phyloP scores from a whole-genome alignment of 495 filamentous ascomycete genomes.

The Chaetomium fimeti region DNA sequence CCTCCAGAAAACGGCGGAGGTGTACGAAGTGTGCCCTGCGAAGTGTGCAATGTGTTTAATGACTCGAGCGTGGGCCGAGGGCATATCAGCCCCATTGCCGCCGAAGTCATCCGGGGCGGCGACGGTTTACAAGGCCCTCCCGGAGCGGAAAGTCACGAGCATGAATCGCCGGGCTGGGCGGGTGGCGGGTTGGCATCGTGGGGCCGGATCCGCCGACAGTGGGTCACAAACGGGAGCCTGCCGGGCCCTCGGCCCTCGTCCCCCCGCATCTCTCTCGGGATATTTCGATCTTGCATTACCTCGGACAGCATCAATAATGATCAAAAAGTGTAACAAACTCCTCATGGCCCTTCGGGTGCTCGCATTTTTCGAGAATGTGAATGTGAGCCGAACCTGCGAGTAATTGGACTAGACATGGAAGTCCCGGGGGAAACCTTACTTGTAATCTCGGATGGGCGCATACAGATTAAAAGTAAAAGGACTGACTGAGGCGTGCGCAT shows the following conservation, averaged over 20 bases:
- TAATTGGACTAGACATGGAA: neutral
- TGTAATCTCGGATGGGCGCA: neutral
- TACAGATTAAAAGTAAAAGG: too few species aligned
- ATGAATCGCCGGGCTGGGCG: slow-evolving; percentile 7
- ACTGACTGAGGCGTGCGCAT: neutral
- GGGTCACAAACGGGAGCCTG: neutral
- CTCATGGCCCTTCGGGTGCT: neutral
- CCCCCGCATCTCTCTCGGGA: neutral
- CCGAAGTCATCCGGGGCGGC: neutral
- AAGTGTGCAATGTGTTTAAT: too few species aligned
- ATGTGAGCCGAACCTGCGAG: neutral
- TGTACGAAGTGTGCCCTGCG: too few species aligned
- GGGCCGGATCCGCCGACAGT: neutral
- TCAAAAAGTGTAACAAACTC: neutral
- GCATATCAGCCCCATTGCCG: neutral
- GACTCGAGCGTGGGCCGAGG: neutral
- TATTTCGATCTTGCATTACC: neutral
- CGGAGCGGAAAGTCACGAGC: neutral
- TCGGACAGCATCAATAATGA: neutral
- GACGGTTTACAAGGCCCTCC: neutral
- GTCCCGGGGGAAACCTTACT: neutral
- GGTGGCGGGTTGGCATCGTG: slow-evolving; percentile 1
- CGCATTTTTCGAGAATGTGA: neutral
- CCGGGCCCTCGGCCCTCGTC: neutral
- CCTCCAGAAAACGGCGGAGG: too few species aligned